phyloP scores from a whole-genome alignment of 352 stramenopile genomes.

The Aphanomyces stellatus region DNA sequence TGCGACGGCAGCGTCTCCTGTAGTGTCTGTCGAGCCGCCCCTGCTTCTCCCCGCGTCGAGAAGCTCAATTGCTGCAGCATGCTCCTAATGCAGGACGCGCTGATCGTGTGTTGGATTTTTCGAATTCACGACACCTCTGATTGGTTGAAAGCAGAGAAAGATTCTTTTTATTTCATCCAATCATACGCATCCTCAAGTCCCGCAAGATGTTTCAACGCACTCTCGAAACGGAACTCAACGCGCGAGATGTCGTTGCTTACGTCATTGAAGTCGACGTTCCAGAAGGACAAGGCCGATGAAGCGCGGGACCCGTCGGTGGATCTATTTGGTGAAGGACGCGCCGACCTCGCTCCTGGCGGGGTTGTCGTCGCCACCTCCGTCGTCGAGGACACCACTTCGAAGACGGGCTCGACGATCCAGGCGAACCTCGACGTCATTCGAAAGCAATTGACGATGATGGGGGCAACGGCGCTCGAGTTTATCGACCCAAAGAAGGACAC shows the following conservation, averaged over 20 bases:
- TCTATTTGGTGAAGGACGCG: background rate
- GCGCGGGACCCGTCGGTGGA: background rate
- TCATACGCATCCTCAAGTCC: background rate
- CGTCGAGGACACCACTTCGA: background rate
- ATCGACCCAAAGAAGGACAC: too few relatives aligned
- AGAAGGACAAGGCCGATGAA: background rate
- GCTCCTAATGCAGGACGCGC: too few relatives aligned
- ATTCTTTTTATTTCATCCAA: constrained; percentile 3
- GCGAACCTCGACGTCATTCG: background rate
- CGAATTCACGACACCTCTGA: too few relatives aligned
- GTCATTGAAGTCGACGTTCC: background rate
- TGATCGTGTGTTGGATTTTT: too few relatives aligned
- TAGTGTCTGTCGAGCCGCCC: background rate
- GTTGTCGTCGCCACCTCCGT: too few relatives aligned
- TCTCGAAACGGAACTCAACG: background rate
- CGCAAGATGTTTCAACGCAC: background rate
- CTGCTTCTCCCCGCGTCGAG: background rate
- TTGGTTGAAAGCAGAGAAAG: background rate
- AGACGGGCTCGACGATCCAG: background rate
- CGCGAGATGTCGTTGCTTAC: constrained; percentile 3
- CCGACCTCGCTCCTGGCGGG: too few relatives aligned
- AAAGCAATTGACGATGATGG: background rate
- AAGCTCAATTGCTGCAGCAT: background rate
- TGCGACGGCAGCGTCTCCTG: too few relatives aligned
- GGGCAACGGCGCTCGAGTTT: background rate